Conservation (phyloP, 257 asterid species). For the Handroanthus guayacan region DNA sequence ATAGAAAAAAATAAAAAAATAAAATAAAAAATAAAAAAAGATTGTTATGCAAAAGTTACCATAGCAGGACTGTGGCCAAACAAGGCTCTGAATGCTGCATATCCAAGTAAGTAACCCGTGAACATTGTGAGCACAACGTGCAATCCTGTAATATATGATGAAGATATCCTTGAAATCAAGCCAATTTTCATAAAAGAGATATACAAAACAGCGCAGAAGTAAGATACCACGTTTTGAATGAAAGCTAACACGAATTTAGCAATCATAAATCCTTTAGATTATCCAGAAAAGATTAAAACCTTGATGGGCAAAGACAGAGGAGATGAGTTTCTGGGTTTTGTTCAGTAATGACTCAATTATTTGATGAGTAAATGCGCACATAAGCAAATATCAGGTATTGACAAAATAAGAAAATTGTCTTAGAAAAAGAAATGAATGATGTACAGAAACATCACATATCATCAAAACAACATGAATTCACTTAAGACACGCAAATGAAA, state of each 20-base stretch:
- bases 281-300: constrained; percentile 9
- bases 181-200: constrained; percentile 18
- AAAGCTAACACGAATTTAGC: constrained; percentile 5
- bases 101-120: constrained; percentile 89
- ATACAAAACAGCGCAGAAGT: not conserved
- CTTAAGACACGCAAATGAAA: not conserved
- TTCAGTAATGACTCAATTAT: not conserved
- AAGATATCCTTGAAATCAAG: constrained; percentile 23
- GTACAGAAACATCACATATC: not conserved
- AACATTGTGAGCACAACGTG: constrained; percentile 87
- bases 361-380: not conserved
- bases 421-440: not conserved
- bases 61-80: constrained; percentile 73
- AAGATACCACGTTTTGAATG: not conserved
- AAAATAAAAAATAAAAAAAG: not conserved
- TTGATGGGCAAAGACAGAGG: constrained; percentile 8
- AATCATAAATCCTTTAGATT: not conserved
- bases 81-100: constrained; percentile 89
- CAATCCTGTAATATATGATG: constrained; percentile 63
- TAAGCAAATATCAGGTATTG: constrained; percentile 1
- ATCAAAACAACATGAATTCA: not conserved
- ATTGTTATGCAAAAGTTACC: constrained; percentile 53
- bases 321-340: not conserved
- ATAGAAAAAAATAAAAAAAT: too few species aligned
- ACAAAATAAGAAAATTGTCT: not conserved